Evolutionary conservation across 2,329 filamentous ascomycete genomes (phyloP).

Genomic region (Trichoderma sp.): DNA sequence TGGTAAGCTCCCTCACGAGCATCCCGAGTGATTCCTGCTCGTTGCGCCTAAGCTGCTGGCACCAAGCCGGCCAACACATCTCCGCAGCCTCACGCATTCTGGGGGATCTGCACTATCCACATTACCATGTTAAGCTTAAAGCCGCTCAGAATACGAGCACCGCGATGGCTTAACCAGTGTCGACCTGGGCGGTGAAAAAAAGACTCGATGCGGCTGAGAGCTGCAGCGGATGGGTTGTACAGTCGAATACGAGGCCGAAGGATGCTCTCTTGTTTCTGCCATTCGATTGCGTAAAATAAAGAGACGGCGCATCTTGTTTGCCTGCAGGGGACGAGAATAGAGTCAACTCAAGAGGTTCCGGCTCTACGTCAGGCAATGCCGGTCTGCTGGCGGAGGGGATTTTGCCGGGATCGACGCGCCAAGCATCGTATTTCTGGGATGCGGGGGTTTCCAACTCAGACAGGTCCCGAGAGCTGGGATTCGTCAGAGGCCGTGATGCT

Average conservation of each 20-base stretch:
- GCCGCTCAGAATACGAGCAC: constrained; percentile 17
- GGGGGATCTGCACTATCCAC: constrained; percentile 6
- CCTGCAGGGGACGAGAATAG: not conserved
- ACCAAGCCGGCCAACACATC: constrained; percentile 6
- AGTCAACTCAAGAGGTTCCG: not conserved
- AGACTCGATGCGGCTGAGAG: not conserved
- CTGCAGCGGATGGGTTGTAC: constrained; percentile 12
- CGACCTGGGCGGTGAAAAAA: constrained; percentile 12
- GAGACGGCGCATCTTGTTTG: not conserved
- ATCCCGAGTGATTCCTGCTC: not conserved
- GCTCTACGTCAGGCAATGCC: constrained; percentile 2
- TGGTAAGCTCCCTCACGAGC: not conserved
- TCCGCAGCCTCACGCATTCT: not conserved
- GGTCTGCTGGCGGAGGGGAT: not conserved
- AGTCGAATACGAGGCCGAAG: constrained; percentile 19
- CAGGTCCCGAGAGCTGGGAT: constrained; percentile 10
- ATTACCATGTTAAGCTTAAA: constrained; percentile 21
- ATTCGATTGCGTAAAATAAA: constrained; percentile 19
- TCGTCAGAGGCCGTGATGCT: not conserved
- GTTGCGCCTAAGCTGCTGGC: not conserved
- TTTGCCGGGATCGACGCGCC: constrained; percentile 20
- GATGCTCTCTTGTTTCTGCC: not conserved
- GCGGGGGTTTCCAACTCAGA: constrained; percentile 22
- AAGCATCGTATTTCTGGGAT: constrained; percentile 28
- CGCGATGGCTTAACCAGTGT: constrained; percentile 2